A percentile compares a stretch with the other conserved stretches of the same genome.
Evolutionary conservation across 495 filamentous ascomycete species (phyloP).

Genomic region (Neurospora discreta): DNA sequence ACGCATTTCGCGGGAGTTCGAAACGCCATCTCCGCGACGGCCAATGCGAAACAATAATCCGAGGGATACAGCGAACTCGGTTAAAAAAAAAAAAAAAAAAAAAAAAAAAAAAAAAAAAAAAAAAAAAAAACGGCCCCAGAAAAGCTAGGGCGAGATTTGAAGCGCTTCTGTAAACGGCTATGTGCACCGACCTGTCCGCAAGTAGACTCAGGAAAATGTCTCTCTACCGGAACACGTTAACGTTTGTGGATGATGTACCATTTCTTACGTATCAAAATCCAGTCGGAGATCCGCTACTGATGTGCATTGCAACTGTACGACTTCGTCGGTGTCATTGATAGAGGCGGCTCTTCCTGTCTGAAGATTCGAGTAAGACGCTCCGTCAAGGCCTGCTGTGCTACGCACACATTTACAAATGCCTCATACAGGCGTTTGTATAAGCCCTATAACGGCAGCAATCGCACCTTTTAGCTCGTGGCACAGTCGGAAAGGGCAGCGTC

Average conservation of each 20-base stretch:
- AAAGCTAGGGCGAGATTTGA: neutral
- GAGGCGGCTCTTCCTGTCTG: neutral
- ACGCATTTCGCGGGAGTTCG: neutral
- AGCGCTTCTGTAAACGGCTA: neutral
- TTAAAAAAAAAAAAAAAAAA: too few species aligned
- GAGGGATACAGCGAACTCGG: too few species aligned
- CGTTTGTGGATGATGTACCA: neutral
- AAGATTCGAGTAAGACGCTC: neutral
- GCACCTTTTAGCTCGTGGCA: neutral
- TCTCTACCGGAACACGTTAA: neutral
- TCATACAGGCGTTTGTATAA: neutral
- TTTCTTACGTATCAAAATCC: neutral
- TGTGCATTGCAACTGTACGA: neutral
- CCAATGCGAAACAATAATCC: neutral
- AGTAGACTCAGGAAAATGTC: neutral
- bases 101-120: too few species aligned
- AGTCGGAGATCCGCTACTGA: neutral
- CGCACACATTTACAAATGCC: neutral
- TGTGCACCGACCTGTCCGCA: neutral
- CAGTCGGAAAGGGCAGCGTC: neutral
- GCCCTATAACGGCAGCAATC: neutral
- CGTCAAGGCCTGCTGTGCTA: neutral
- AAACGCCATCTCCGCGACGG: neutral
- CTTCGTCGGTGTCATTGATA: neutral
- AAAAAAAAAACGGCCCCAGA: too few species aligned